phyloP scores from a whole-genome alignment of 441 rosid genomes.

The Populus hybrid region DNA sequence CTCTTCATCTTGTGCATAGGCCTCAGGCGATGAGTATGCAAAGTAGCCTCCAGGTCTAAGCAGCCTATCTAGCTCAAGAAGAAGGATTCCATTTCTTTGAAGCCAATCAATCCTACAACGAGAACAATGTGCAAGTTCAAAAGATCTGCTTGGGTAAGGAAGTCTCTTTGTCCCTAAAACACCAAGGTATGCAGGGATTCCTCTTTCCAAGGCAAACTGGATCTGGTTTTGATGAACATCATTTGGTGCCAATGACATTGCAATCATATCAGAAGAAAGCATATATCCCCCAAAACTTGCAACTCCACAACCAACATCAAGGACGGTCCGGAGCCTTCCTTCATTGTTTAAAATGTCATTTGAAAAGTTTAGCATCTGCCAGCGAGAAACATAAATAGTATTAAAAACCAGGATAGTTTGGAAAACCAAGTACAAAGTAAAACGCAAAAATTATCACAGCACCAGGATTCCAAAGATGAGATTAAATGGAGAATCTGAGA shows the following conservation, averaged over 20 bases:
- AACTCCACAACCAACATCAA: constrained; percentile 98
- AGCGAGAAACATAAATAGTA: not conserved
- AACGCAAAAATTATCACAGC: not conserved
- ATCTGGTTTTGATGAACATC: constrained; percentile 99
- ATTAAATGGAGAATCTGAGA: not conserved
- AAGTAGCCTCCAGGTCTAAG: constrained; percentile 99
- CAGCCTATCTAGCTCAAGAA: constrained; percentile 93
- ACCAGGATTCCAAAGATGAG: not conserved
- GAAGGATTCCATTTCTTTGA: constrained; percentile 97
- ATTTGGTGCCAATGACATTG: constrained; percentile 96
- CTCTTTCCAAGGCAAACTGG: constrained; percentile 97
- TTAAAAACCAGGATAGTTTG: not conserved
- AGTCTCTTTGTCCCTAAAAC: constrained; percentile 95
- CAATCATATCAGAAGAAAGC: constrained; percentile 72
- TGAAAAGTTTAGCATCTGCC: constrained; percentile 94
- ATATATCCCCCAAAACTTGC: constrained; percentile 98
- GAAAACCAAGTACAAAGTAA: not conserved
- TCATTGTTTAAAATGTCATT: constrained; percentile 65
- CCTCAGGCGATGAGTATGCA: constrained; percentile 98
- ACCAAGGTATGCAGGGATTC: constrained; percentile 94
- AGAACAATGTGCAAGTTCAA: constrained; percentile 97
- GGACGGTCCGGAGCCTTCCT: constrained; percentile 81
- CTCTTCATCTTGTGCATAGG: constrained; percentile 97
- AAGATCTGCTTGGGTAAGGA: constrained; percentile 99
- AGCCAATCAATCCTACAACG: constrained; percentile 99